phyloP scores from a whole-genome alignment of 2,329 filamentous ascomycete species.

The Hymenoscyphus repandus region DNA sequence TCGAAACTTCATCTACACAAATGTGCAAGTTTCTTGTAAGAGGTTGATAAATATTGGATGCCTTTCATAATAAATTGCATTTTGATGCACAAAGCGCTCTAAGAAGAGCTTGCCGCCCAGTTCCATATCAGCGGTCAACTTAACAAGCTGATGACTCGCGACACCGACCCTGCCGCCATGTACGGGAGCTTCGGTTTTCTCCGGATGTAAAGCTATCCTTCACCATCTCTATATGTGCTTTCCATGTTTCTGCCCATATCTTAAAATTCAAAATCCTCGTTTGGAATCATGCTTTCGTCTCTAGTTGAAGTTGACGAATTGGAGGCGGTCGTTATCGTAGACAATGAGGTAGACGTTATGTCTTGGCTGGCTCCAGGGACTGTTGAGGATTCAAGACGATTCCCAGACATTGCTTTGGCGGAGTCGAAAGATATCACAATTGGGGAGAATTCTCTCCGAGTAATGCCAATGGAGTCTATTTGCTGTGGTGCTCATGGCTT shows the following conservation, averaged over 20 bases:
- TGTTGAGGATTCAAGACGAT: slow-evolving; percentile 37
- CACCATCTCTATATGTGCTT: background rate
- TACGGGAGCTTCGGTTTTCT: too few relatives aligned
- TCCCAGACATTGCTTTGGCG: slow-evolving; percentile 37
- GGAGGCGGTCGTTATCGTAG: slow-evolving; percentile 45
- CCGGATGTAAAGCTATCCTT: background rate
- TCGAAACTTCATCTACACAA: too few relatives aligned
- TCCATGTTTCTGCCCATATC: background rate
- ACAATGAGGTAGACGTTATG: slow-evolving; percentile 50
- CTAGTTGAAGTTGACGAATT: slow-evolving; percentile 46
- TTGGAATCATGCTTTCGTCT: background rate
- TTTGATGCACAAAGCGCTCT: too few relatives aligned
- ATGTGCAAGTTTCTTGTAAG: too few relatives aligned
- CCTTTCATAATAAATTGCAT: too few relatives aligned
- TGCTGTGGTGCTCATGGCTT: slow-evolving; percentile 51
- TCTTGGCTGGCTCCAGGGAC: slow-evolving; percentile 41
- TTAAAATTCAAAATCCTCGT: background rate
- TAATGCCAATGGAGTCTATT: slow-evolving; percentile 44
- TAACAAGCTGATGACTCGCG: too few relatives aligned
- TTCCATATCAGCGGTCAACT: too few relatives aligned
- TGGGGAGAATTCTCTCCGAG: slow-evolving; percentile 38
- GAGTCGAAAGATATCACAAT: slow-evolving; percentile 31
- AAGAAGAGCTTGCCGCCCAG: too few relatives aligned
- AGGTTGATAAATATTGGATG: too few relatives aligned
- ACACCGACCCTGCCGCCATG: too few relatives aligned